Evolutionary conservation across 225 moss, liverwort and hornwort genomes (phyloP).

Genomic region (Pleurozium schreberi): DNA sequence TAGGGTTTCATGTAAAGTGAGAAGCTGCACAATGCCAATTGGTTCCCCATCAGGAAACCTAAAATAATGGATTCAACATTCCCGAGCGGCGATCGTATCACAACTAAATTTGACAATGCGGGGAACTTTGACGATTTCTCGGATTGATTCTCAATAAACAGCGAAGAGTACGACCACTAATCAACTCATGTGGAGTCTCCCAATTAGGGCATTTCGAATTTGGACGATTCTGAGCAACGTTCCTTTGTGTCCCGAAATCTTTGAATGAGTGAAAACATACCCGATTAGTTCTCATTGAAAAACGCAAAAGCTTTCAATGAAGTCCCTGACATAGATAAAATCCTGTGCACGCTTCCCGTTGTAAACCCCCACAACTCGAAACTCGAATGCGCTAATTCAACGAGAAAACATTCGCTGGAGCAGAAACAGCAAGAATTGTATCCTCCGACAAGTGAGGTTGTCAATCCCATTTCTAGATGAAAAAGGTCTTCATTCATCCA

Average conservation of each 20-base stretch:
- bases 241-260: neutral
- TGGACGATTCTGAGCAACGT: neutral
- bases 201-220: neutral
- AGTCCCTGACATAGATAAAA: neutral
- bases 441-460: neutral
- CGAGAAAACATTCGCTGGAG: neutral
- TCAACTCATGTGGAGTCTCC: too few relatives aligned
- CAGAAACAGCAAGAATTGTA: neutral
- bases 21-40: neutral
- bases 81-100: neutral
- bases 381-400: too few relatives aligned
- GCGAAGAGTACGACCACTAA: neutral
- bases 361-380: neutral
- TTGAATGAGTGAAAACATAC: neutral
- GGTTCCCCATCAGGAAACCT: neutral
- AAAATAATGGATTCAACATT: neutral
- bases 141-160: neutral
- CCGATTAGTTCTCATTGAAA: neutral
- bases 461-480: neutral
- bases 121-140: neutral
- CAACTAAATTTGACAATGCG: neutral
- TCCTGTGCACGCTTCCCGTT: neutral
- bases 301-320: neutral
- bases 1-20: neutral
- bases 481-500: neutral